Percentiles rank a stretch among this genome's conserved stretches.
Evolutionary conservation across 139 green algal species (phyloP).

Genomic region (Bryopsis sp.): DNA sequence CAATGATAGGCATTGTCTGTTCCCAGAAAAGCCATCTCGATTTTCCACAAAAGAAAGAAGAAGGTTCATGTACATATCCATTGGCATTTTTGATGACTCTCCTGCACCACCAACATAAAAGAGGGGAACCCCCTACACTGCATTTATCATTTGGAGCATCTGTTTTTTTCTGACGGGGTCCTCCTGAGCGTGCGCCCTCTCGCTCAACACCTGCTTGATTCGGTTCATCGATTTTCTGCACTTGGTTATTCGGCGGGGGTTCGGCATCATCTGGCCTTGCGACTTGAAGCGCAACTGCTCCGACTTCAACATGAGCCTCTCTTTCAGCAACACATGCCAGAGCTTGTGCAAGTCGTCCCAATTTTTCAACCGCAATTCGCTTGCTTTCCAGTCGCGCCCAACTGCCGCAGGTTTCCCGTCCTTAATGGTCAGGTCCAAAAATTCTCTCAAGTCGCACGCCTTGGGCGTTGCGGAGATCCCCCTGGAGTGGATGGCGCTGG

Average conservation of each 20-base stretch:
- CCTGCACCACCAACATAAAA: no score
- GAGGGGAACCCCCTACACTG: no score
- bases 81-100: no score
- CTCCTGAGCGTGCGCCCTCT: neutral
- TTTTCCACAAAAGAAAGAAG: no score
- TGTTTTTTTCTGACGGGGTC: neutral
- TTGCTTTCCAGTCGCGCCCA: constrained; percentile 6
- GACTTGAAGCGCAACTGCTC: constrained; percentile 1
- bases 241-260: neutral
- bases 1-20: no score
- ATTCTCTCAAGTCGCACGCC: constrained; percentile 1
- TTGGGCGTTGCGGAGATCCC: neutral
- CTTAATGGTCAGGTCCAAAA: constrained; percentile 2
- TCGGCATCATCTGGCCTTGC: neutral
- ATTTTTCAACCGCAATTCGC: constrained; percentile 8
- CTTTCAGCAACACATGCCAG: constrained; percentile 18
- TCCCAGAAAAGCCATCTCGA: no score
- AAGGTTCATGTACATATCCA: no score
- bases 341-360: constrained; percentile 20
- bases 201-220: constrained; percentile 15
- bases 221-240: constrained; percentile 14
- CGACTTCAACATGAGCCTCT: constrained; percentile 13
- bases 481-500: no score
- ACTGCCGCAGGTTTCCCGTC: neutral
- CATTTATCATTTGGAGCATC: constrained; percentile 12